Conservation (phyloP, 768 basidiomycete species). For the Filobasidium wieringae region DNA sequence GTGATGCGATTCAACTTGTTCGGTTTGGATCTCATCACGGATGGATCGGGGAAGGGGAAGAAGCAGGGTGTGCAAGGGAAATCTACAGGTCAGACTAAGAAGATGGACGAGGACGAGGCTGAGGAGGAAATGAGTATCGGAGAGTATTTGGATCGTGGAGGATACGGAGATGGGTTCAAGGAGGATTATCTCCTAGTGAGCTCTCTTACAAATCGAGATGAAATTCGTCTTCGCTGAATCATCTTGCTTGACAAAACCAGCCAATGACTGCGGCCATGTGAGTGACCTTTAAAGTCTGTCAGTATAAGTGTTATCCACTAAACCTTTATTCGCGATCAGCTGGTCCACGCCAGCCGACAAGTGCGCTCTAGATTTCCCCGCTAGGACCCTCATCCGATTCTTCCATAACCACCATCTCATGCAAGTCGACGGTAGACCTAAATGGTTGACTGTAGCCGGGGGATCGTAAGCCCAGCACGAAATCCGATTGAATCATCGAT, state of each 20-base stretch:
- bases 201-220: not conserved
- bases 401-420: constrained; percentile 64
- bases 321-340: not conserved
- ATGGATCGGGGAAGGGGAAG: not conserved
- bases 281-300: not conserved
- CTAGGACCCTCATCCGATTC: constrained; percentile 57
- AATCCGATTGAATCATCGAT: not conserved
- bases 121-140: constrained; percentile 44
- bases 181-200: constrained; percentile 65
- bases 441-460: constrained; percentile 60
- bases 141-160: constrained; percentile 51
- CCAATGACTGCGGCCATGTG: constrained; percentile 65
- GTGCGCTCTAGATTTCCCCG: constrained; percentile 60
- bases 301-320: not conserved
- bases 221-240: not conserved
- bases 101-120: constrained; percentile 21
- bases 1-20: constrained; percentile 58
- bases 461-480: constrained; percentile 48
- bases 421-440: constrained; percentile 57
- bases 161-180: constrained; percentile 56
- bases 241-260: constrained; percentile 35
- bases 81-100: constrained; percentile 12
- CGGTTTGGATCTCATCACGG: constrained; percentile 45
- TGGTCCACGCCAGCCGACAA: constrained; percentile 67
- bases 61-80: not conserved